Evolutionary conservation across 1,139 yeast genomes (phyloP).

Genomic region (Candida glucosophila): DNA sequence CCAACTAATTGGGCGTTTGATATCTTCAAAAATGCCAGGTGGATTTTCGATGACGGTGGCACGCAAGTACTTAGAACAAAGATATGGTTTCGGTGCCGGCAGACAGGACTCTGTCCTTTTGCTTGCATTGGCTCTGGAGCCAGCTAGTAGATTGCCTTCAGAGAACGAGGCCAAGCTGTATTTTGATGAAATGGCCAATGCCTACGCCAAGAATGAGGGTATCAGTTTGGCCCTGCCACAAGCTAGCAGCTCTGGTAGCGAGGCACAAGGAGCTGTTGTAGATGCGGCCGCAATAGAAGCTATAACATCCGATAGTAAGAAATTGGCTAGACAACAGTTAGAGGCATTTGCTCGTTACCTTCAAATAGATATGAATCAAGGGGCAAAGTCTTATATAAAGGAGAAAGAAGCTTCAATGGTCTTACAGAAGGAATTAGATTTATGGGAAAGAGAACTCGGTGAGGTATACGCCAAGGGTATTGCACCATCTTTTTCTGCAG

Average conservation of each 20-base stretch:
- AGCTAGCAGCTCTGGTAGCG: slow-evolving; percentile 44
- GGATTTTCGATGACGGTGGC: slow-evolving; percentile 90
- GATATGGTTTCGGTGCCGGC: slow-evolving; percentile 88
- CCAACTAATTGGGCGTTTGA: slow-evolving; percentile 80
- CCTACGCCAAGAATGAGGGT: slow-evolving; percentile 80
- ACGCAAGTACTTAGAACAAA: slow-evolving; percentile 80
- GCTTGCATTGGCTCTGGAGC: slow-evolving; percentile 80
- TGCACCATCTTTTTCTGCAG: slow-evolving; percentile 79
- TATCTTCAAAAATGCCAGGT: slow-evolving; percentile 98
- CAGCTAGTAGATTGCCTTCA: slow-evolving; percentile 75
- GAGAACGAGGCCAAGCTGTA: slow-evolving; percentile 87
- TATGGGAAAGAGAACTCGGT: slow-evolving; percentile 92
- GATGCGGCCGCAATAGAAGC: slow-evolving; percentile 97
- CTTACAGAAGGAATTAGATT: slow-evolving; percentile 83
- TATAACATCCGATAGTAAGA: slow-evolving; percentile 80
- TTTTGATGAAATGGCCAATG: slow-evolving; percentile 73
- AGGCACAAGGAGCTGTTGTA: slow-evolving; percentile 78
- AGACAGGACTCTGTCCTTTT: slow-evolving; percentile 89
- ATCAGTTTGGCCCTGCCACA: slow-evolving; percentile 65
- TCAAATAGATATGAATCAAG: slow-evolving; percentile 83
- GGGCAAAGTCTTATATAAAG: slow-evolving; percentile 76
- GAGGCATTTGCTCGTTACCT: slow-evolving; percentile 93
- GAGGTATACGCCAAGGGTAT: slow-evolving; percentile 91
- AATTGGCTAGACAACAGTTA: slow-evolving; percentile 88
- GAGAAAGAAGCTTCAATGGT: slow-evolving; percentile 82